phyloP scores from a whole-genome alignment of 768 basidiomycete species.

The Naganishia kalamii region DNA sequence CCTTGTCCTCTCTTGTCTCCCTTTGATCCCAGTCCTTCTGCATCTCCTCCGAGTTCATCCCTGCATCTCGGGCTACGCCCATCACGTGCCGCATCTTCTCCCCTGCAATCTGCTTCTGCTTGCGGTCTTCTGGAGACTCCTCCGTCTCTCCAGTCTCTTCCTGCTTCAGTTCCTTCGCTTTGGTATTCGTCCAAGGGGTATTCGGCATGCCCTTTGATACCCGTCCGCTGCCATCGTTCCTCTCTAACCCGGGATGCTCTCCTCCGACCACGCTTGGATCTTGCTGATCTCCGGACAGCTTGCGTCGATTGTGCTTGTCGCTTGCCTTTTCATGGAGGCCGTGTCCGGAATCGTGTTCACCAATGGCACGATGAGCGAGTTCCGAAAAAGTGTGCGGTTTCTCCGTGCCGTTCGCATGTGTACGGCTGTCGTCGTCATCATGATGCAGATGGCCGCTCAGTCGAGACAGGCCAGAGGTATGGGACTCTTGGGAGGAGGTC shows the following conservation, averaged over 20 bases:
- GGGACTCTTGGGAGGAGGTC: background rate
- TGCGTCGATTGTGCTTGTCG: background rate
- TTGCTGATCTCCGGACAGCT: background rate
- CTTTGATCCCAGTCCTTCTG: conserved; percentile 19
- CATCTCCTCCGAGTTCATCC: background rate
- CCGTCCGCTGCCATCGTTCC: conserved; percentile 12
- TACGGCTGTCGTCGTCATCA: background rate
- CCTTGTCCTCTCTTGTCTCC: conserved; percentile 35
- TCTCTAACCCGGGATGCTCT: conserved; percentile 14
- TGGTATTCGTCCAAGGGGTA: conserved; percentile 5
- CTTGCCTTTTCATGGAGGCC: background rate
- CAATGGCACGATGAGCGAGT: conserved; percentile 17
- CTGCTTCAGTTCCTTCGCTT: conserved; percentile 1
- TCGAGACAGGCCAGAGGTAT: background rate
- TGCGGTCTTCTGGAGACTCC: background rate
- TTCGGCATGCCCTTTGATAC: conserved; percentile 18
- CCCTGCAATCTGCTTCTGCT: background rate
- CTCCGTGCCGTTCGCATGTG: background rate
- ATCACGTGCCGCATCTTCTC: conserved; percentile 13
- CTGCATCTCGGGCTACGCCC: background rate
- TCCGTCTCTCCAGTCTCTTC: background rate
- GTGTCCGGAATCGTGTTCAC: conserved; percentile 1
- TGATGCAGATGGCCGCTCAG: background rate
- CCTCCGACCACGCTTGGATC: conserved; percentile 2
- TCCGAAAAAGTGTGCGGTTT: conserved; percentile 18